Conservation (phyloP, 331 rosid genomes). For the Acacia pycnantha region DNA sequence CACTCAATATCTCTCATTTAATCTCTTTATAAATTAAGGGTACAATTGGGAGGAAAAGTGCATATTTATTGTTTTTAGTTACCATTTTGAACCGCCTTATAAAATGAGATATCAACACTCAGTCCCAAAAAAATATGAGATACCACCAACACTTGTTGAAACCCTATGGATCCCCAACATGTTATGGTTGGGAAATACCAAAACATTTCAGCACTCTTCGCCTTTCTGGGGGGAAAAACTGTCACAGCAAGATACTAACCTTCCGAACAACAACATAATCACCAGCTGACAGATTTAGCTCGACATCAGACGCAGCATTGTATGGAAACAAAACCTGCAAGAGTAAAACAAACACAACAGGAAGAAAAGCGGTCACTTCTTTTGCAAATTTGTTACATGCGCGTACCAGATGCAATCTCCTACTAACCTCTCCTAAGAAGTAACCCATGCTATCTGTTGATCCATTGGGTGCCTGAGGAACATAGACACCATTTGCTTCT, state of each 20-base stretch:
- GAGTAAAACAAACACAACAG: slow-evolving; percentile 20
- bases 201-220: background rate
- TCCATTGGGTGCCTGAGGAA: background rate
- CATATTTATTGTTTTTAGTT: no score
- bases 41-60: no score
- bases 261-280: slow-evolving; percentile 84
- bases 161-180: background rate
- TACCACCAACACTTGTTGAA: background rate
- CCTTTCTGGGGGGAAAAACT: background rate
- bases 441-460: slow-evolving; percentile 18
- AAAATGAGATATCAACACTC: no score
- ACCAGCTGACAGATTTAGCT: slow-evolving; percentile 75
- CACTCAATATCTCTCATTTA: no score
- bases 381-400: background rate
- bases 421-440: slow-evolving; percentile 16
- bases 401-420: slow-evolving; percentile 20
- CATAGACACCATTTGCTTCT: background rate
- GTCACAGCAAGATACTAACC: slow-evolving; percentile 44
- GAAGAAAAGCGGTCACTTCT: slow-evolving; percentile 11
- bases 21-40: no score
- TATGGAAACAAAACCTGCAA: slow-evolving; percentile 73
- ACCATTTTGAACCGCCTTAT: no score
- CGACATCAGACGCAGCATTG: slow-evolving; percentile 77
- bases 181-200: background rate
- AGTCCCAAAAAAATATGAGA: background rate